phyloP scores from a whole-genome alignment of 768 basidiomycete genomes.

The Russula sp. region DNA sequence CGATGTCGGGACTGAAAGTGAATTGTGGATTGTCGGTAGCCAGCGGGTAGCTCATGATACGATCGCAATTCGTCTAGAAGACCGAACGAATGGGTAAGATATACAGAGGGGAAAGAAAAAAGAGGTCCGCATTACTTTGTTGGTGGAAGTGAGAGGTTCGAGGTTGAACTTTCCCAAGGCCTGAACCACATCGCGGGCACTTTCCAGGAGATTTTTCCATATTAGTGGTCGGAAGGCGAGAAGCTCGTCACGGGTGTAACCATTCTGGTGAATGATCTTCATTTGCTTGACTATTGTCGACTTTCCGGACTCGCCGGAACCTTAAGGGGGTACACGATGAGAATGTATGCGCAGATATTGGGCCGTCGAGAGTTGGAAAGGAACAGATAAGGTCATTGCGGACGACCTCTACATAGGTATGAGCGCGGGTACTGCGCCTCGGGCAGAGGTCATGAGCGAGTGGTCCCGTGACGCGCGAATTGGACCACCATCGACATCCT shows the following conservation, averaged over 20 bases:
- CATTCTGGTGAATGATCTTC: slow-evolving; percentile 96
- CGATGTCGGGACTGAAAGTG: slow-evolving; percentile 51
- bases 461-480: background rate
- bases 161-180: slow-evolving; percentile 84
- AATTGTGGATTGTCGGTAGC: slow-evolving; percentile 36
- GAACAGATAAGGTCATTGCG: no score
- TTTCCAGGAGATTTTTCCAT: slow-evolving; percentile 83
- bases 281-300: slow-evolving; percentile 97
- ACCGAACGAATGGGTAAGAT: background rate
- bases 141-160: slow-evolving; percentile 61
- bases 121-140: slow-evolving; percentile 38
- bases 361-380: no score
- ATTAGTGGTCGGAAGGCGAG: slow-evolving; percentile 70
- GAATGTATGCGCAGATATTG: background rate
- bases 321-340: slow-evolving; percentile 34
- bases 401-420: no score
- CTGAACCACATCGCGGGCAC: slow-evolving; percentile 75
- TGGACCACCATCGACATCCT: background rate
- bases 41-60: slow-evolving; percentile 48
- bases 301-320: slow-evolving; percentile 93
- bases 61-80: slow-evolving; percentile 42
- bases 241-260: slow-evolving; percentile 75
- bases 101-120: background rate
- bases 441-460: background rate
- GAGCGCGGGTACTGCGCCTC: background rate